A percentile compares a stretch with the other conserved stretches of the same genome.
Evolutionary conservation across 2,329 filamentous ascomycete species (phyloP).

Genomic region (Kalmusia sp.): DNA sequence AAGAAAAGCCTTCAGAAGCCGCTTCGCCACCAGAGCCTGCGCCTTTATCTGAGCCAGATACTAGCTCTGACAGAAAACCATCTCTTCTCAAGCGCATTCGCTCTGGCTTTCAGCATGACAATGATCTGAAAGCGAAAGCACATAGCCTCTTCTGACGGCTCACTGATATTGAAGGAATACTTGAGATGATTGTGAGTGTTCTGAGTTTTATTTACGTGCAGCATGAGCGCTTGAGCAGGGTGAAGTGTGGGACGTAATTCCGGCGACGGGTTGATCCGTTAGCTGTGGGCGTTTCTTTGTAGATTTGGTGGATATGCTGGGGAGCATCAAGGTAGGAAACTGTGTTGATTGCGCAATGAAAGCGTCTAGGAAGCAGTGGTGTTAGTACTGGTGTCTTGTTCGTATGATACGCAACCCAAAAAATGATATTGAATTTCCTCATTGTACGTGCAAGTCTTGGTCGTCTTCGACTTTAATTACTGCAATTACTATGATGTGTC

Average conservation of each 20-base stretch:
- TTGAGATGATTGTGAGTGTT: neutral
- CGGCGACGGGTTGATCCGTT: neutral
- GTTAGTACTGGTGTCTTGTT: no score
- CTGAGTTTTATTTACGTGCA: neutral
- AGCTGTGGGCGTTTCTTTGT: constrained; percentile 1
- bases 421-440: no score
- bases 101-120: neutral
- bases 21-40: neutral
- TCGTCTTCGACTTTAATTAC: no score
- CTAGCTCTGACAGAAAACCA: neutral
- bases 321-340: neutral
- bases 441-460: no score
- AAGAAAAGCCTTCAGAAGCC: neutral
- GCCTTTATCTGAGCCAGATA: neutral
- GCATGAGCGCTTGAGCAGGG: neutral
- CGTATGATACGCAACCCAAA: no score
- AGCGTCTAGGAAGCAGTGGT: neutral
- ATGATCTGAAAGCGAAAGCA: neutral
- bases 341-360: neutral
- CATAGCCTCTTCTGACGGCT: neutral
- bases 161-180: neutral
- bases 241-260: neutral
- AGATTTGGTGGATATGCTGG: neutral
- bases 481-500: no score
- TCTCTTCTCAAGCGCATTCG: constrained; percentile 6